These are phyloP conservation scores for Globisporangium solare DNA, from an alignment of 352 stramenopile species.

Conservation along the genomic window DNA sequence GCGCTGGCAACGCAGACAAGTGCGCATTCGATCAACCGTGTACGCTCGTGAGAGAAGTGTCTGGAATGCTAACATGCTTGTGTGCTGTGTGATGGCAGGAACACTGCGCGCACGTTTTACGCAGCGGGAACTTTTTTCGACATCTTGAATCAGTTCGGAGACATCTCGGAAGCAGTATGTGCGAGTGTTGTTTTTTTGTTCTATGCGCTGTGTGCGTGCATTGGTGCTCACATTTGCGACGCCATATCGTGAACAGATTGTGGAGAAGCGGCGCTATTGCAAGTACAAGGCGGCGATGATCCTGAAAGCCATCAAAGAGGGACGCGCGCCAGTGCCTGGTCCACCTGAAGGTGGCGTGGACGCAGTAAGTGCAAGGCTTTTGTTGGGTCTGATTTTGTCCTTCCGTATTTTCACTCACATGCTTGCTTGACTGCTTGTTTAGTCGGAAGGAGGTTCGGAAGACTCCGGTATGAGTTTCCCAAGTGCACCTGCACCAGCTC, in stretches of 20 bases:
- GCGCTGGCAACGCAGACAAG: slow-evolving; percentile 86
- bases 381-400: background rate
- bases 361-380: slow-evolving; percentile 19
- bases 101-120: slow-evolving; percentile 95
- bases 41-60: background rate
- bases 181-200: background rate
- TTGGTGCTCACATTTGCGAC: background rate
- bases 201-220: background rate
- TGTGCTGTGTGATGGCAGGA: slow-evolving; percentile 34
- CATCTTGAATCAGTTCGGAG: slow-evolving; percentile 94
- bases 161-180: slow-evolving; percentile 67
- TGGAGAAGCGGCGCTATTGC: slow-evolving; percentile 90
- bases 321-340: slow-evolving; percentile 73
- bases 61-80: slow-evolving; percentile 1
- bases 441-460: slow-evolving; percentile 4
- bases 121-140: slow-evolving; percentile 95
- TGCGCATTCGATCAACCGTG: slow-evolving; percentile 18
- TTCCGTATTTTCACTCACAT: background rate
- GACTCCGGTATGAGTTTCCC: slow-evolving; percentile 13
- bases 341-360: slow-evolving; percentile 52
- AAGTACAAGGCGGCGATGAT: slow-evolving; percentile 96
- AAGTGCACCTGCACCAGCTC: slow-evolving; percentile 6
- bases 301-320: slow-evolving; percentile 94
- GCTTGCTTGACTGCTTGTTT: background rate
- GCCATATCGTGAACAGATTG: slow-evolving; percentile 29